These are phyloP conservation scores for Erodium chrysanthum DNA, from an alignment of 441 rosid genomes.

Conservation along the genomic window DNA sequence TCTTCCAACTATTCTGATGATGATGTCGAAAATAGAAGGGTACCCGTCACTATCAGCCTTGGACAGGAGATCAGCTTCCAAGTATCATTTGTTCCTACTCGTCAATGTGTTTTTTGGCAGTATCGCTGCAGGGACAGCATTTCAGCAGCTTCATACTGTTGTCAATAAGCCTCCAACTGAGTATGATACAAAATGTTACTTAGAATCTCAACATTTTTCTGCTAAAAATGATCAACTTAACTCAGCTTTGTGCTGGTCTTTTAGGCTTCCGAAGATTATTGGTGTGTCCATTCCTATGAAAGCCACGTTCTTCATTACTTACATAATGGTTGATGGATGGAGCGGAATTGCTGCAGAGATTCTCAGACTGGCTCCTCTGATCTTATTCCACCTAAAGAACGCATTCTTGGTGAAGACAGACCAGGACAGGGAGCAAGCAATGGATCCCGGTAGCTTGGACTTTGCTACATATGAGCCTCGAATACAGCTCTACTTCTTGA, in stretches of 20 bases:
- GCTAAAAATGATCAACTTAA: not conserved
- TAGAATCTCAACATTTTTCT: too few species aligned
- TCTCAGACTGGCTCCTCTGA: slow-evolving; percentile 63
- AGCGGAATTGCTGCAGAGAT: slow-evolving; percentile 89
- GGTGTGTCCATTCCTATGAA: slow-evolving; percentile 84
- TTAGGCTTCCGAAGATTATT: slow-evolving; percentile 70
- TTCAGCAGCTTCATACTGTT: slow-evolving; percentile 65
- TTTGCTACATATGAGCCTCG: slow-evolving; percentile 84
- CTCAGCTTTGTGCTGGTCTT: slow-evolving; percentile 4
- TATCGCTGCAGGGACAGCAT: slow-evolving; percentile 63
- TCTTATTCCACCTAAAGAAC: slow-evolving; percentile 78
- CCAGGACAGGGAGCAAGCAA: slow-evolving; percentile 85
- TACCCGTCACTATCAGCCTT: slow-evolving; percentile 55
- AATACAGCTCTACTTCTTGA: slow-evolving; percentile 77
- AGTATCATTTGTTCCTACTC: slow-evolving; percentile 69
- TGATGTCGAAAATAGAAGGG: slow-evolving; percentile 95
- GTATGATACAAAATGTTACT: slow-evolving; percentile 48
- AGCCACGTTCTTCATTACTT: slow-evolving; percentile 92
- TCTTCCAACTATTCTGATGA: slow-evolving; percentile 78
- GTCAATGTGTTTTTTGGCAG: slow-evolving; percentile 77
- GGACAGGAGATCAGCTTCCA: slow-evolving; percentile 78
- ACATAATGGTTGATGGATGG: slow-evolving; percentile 98
- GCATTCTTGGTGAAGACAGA: slow-evolving; percentile 88
- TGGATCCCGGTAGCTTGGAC: slow-evolving; percentile 86
- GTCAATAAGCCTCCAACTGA: slow-evolving; percentile 50